Percentiles rank a stretch among this genome's conserved stretches.
Evolutionary conservation across 2,329 filamentous ascomycete species (phyloP).

Genomic region (Colletotrichum navitas): DNA sequence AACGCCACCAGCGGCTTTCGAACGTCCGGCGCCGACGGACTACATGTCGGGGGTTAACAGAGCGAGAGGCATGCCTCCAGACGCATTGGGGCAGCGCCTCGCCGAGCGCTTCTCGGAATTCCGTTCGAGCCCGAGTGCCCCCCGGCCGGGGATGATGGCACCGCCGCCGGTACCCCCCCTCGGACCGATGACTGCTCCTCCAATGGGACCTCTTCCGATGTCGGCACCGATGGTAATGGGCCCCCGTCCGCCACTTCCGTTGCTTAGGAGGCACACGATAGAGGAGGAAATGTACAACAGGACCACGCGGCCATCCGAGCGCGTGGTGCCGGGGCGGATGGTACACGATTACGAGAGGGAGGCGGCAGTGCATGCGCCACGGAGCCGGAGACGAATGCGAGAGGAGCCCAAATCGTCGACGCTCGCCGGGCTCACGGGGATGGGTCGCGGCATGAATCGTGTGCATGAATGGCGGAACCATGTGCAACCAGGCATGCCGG

Average conservation of each 20-base stretch:
- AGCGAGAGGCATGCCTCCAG: constrained; percentile 56
- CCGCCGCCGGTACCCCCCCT: constrained; percentile 45
- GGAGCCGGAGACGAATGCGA: constrained; percentile 46
- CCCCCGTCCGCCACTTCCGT: constrained; percentile 46
- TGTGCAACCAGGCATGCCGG: constrained; percentile 59
- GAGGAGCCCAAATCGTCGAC: constrained; percentile 55
- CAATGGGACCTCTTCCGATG: constrained; percentile 27
- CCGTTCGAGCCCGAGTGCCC: constrained; percentile 49
- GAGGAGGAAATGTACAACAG: constrained; percentile 57
- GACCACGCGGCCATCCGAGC: constrained; percentile 49
- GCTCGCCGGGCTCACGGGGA: constrained; percentile 62
- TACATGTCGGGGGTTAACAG: constrained; percentile 61
- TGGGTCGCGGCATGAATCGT: constrained; percentile 60
- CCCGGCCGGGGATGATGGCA: constrained; percentile 40
- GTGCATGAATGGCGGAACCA: constrained; percentile 64
- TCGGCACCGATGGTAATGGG: constrained; percentile 36
- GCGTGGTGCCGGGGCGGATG: constrained; percentile 47
- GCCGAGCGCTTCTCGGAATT: constrained; percentile 64
- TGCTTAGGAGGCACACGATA: constrained; percentile 56
- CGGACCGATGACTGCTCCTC: constrained; percentile 42
- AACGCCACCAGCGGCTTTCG: constrained; percentile 50
- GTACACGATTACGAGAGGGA: constrained; percentile 52
- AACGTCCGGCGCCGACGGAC: constrained; percentile 53
- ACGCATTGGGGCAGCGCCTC: constrained; percentile 63
- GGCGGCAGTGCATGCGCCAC: constrained; percentile 47